Conservation (phyloP, 2,329 filamentous ascomycete species). For the Aciculosporium take region DNA sequence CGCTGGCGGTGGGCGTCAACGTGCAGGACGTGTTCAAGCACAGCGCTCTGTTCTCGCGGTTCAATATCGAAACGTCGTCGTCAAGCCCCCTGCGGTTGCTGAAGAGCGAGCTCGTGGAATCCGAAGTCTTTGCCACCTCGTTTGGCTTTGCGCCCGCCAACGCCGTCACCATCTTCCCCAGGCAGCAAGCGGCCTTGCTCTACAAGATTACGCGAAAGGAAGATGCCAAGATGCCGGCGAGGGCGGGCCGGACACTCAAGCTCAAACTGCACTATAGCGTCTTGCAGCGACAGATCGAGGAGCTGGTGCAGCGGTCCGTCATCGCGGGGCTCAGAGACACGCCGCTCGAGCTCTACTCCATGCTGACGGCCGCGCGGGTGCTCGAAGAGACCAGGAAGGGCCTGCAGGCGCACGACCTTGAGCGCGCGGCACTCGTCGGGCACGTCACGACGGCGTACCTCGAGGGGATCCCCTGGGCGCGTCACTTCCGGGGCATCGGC, state of each 20-base stretch:
- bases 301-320: constrained; percentile 31
- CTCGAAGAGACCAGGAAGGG: constrained; percentile 27
- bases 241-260: constrained; percentile 35
- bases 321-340: constrained; percentile 23
- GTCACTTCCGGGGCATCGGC: constrained; percentile 36
- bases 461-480: constrained; percentile 30
- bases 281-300: constrained; percentile 57
- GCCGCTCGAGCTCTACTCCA: constrained; percentile 30
- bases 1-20: constrained; percentile 80
- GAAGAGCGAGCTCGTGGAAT: constrained; percentile 54
- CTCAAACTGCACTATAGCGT: constrained; percentile 65
- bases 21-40: constrained; percentile 94
- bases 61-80: constrained; percentile 75
- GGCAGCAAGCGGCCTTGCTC: constrained; percentile 65
- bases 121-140: constrained; percentile 51
- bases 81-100: constrained; percentile 61
- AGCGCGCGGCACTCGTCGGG: constrained; percentile 39
- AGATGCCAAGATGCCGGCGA: constrained; percentile 18
- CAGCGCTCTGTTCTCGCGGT: constrained; percentile 67
- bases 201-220: constrained; percentile 59
- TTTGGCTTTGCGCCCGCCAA: constrained; percentile 40
- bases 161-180: constrained; percentile 55
- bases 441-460: constrained; percentile 36
- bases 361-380: constrained; percentile 30
- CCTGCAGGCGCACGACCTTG: constrained; percentile 37